A percentile compares a stretch with the other conserved stretches of the same genome.
These are phyloP conservation scores for Arthrobotrys megalospora DNA, from an alignment of 2,329 filamentous ascomycete genomes.

Conservation along the genomic window DNA sequence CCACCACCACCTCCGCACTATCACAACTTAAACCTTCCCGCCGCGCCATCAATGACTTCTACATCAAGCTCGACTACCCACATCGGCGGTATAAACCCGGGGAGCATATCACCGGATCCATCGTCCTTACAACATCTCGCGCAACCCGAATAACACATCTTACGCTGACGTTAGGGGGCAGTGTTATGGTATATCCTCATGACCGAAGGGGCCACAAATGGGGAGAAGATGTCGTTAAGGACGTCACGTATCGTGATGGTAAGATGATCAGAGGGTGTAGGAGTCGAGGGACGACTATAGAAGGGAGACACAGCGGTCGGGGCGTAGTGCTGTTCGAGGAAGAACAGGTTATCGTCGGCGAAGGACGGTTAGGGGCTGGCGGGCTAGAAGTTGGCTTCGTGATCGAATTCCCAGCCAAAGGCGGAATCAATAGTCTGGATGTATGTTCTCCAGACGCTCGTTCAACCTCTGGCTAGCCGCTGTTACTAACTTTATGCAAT, in stretches of 20 bases:
- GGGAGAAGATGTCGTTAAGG: slow-evolving; percentile 69
- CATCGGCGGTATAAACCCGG: slow-evolving; percentile 83
- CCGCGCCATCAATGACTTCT: slow-evolving; percentile 82
- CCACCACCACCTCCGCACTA: slow-evolving; percentile 24
- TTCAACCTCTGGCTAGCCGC: slow-evolving; percentile 13
- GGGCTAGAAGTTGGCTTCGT: slow-evolving; percentile 86
- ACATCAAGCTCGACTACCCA: slow-evolving; percentile 82
- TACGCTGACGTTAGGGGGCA: slow-evolving; percentile 82
- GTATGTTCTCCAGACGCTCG: slow-evolving; percentile 73
- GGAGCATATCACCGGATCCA: slow-evolving; percentile 80
- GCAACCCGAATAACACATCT: slow-evolving; percentile 84
- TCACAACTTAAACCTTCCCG: slow-evolving; percentile 66
- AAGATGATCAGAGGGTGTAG: slow-evolving; percentile 66
- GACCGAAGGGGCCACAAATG: slow-evolving; percentile 70
- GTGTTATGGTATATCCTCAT: slow-evolving; percentile 83
- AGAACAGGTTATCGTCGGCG: slow-evolving; percentile 83
- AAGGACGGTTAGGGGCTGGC: slow-evolving; percentile 80
- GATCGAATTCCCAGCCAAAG: slow-evolving; percentile 75
- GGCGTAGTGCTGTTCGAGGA: slow-evolving; percentile 87
- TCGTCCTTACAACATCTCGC: slow-evolving; percentile 80
- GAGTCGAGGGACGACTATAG: slow-evolving; percentile 66
- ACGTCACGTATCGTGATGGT: slow-evolving; percentile 67
- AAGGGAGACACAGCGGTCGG: slow-evolving; percentile 80
- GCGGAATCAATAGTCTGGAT: slow-evolving; percentile 91
- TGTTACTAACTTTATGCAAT: slow-evolving; percentile 37